Evolutionary conservation across 2,329 filamentous ascomycete species (phyloP).

Genomic region (Paraphoma chrysanthemicola): DNA sequence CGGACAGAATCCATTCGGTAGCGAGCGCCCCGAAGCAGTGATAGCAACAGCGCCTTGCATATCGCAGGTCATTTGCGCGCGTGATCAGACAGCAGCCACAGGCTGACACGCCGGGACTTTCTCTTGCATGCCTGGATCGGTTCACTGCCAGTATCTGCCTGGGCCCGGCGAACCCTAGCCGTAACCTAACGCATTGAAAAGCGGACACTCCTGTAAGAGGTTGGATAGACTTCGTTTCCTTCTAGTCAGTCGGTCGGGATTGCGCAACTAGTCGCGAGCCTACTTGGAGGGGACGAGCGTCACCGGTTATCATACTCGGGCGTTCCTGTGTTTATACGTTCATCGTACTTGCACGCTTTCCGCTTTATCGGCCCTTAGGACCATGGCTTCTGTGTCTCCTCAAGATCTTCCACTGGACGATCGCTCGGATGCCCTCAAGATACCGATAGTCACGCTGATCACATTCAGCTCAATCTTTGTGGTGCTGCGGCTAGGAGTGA

Average conservation of each 20-base stretch:
- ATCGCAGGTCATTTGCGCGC: not conserved
- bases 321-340: not conserved
- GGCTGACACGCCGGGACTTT: not conserved
- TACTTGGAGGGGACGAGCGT: not conserved
- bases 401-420: slow-evolving; percentile 26
- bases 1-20: not conserved
- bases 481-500: slow-evolving; percentile 22
- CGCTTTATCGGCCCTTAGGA: not conserved
- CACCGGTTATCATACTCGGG: not conserved
- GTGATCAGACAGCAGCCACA: not conserved
- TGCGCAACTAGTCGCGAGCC: not conserved
- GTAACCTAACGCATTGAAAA: not conserved
- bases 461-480: slow-evolving; percentile 33
- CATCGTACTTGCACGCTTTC: not conserved
- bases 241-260: not conserved
- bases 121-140: not conserved
- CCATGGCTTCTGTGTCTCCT: slow-evolving; percentile 18
- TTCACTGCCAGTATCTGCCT: not conserved
- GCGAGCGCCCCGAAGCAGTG: slow-evolving; percentile 3
- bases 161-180: not conserved
- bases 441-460: slow-evolving; percentile 28
- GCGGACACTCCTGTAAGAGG: not conserved
- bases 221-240: not conserved
- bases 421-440: slow-evolving; percentile 29
- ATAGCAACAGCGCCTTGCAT: not conserved